phyloP scores from a whole-genome alignment of 208 protist species.

The Novymonas esmeraldas region DNA sequence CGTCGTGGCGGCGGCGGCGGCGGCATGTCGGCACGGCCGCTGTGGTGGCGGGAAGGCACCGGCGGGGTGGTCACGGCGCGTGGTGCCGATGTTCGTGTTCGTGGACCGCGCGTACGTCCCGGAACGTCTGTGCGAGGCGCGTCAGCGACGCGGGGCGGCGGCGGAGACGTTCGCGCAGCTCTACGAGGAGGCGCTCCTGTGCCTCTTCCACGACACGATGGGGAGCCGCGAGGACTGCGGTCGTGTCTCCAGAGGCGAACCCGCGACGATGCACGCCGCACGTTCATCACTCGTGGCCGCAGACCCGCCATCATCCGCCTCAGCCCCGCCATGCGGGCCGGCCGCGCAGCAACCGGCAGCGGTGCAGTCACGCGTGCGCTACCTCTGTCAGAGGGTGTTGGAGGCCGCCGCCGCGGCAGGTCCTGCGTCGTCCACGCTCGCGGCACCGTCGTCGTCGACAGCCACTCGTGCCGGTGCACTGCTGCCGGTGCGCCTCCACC shows the following conservation, averaged over 20 bases:
- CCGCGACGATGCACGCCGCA: no score
- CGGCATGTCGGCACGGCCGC: neutral
- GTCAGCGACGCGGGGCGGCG: conserved; percentile 1
- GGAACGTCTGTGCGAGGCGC: conserved; percentile 8
- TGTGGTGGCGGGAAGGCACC: neutral
- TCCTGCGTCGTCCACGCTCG: conserved; percentile 3
- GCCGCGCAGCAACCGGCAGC: neutral
- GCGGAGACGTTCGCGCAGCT: conserved; percentile 15
- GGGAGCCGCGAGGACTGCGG: no score
- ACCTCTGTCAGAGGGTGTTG: conserved; percentile 22
- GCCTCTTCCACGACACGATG: neutral
- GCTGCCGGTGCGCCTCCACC: conserved; percentile 18
- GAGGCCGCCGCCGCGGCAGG: conserved; percentile 21
- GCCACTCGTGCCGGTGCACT: neutral
- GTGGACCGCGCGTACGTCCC: conserved; percentile 22
- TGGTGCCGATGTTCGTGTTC: conserved; percentile 23
- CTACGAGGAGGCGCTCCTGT: conserved; percentile 18
- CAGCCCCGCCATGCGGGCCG: no score
- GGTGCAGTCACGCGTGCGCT: conserved; percentile 21
- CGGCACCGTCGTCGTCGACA: neutral
- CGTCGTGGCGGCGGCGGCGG: conserved; percentile 11
- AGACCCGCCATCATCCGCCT: no score
- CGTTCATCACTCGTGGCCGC: no score
- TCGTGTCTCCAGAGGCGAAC: no score
- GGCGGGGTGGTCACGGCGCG: neutral